Evolutionary conservation across 2,329 filamentous ascomycete species (phyloP).

Genomic region (Akanthomyces lecanii): DNA sequence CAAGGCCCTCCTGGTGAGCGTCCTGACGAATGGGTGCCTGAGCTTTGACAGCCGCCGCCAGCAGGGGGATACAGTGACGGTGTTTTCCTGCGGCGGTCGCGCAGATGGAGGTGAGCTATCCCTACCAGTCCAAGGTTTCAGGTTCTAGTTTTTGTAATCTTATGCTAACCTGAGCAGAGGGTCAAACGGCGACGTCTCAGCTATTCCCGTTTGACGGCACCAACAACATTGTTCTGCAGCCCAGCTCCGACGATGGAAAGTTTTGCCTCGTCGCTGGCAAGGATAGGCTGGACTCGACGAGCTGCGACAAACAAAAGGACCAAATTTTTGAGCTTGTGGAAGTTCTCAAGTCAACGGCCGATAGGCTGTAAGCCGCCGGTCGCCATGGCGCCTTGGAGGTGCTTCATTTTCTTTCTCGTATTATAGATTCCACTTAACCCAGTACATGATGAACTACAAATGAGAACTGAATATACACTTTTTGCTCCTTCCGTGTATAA

Average conservation of each 20-base stretch:
- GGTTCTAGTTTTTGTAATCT: not conserved
- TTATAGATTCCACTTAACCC: not conserved
- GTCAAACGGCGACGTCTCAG: constrained; percentile 45
- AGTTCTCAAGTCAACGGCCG: constrained; percentile 7
- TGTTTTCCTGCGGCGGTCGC: constrained; percentile 51
- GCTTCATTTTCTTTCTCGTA: not conserved
- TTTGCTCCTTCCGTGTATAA: not conserved
- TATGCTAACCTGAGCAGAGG: constrained; percentile 28
- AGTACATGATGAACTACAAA: not conserved
- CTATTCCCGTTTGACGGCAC: constrained; percentile 44
- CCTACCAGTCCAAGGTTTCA: too few species aligned
- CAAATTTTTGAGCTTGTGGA: constrained; percentile 13
- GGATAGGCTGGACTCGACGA: constrained; percentile 26
- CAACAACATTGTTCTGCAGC: constrained; percentile 40
- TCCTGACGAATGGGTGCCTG: constrained; percentile 48
- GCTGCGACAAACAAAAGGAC: constrained; percentile 10
- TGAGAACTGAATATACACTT: not conserved
- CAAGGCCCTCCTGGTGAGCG: constrained; percentile 44
- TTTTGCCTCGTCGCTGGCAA: constrained; percentile 40
- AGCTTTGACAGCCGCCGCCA: constrained; percentile 44
- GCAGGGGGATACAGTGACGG: constrained; percentile 42
- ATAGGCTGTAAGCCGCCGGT: not conserved
- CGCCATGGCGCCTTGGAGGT: not conserved
- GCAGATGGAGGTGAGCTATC: constrained; percentile 41
- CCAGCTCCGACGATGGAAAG: constrained; percentile 38